phyloP scores from a whole-genome alignment of 768 basidiomycete species.

The Asterophora parasitica region DNA sequence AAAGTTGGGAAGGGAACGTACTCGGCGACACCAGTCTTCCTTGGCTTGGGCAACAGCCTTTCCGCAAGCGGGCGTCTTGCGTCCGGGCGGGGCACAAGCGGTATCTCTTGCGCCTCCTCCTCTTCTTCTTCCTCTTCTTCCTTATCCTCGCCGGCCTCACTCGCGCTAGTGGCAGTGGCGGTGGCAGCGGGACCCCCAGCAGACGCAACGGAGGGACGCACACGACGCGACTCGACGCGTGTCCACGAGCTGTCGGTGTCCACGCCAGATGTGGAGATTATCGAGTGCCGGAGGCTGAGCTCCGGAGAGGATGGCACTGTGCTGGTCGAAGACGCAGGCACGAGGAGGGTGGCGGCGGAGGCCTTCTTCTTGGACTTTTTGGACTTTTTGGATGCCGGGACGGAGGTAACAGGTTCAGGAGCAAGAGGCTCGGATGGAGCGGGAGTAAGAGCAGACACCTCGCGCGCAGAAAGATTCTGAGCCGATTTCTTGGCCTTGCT shows the following conservation, averaged over 20 bases:
- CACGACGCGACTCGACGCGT: constrained; percentile 50
- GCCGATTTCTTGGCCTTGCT: constrained; percentile 34
- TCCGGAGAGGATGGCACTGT: constrained; percentile 18
- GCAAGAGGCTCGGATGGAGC: too few species aligned
- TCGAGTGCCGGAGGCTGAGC: constrained; percentile 14
- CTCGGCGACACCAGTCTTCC: constrained; percentile 69
- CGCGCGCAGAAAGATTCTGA: too few species aligned
- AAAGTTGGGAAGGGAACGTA: constrained; percentile 28
- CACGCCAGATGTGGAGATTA: constrained; percentile 32
- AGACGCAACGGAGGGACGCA: constrained; percentile 15
- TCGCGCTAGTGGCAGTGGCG: constrained; percentile 45
- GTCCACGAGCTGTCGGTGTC: constrained; percentile 70
- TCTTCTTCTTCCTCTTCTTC: constrained; percentile 8
- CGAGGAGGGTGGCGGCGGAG: not conserved
- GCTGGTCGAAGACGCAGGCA: constrained; percentile 8
- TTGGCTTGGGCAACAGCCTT: constrained; percentile 57
- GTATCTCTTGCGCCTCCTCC: too few species aligned
- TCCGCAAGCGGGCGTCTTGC: constrained; percentile 51
- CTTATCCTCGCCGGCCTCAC: constrained; percentile 38
- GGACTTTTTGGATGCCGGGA: constrained; percentile 1
- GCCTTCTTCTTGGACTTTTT: not conserved
- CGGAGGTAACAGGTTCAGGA: constrained; percentile 15
- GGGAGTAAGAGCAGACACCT: too few species aligned
- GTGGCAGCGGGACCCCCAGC: constrained; percentile 45
- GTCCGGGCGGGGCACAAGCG: constrained; percentile 15